Base-by-base conservation (phyloP, 441 rosid species). In the Iberis amara region DNA sequence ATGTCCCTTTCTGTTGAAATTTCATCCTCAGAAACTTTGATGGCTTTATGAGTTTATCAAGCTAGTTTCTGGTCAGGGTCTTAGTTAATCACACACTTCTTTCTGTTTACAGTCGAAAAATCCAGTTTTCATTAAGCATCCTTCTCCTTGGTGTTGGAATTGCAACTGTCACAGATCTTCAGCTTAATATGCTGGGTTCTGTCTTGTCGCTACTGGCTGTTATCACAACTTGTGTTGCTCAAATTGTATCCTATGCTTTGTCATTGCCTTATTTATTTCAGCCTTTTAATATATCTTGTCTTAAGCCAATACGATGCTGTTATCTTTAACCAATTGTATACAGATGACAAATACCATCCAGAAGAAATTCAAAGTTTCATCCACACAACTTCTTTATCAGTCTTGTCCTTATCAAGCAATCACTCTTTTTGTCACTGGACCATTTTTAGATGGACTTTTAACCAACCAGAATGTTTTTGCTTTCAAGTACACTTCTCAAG, bases 311-410 rank as follows among this genome's bases (percentile, higher is more conserved):
- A 12, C n/a, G 0, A 31, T 28, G 31, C 44, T 55, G 61, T 46
- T 45, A 56, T 52, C 89, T 83, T 18, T 77, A 66, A 88, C 82
- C 66, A 53, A 42, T 18, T 18, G 41, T 15, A 47, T 26, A 64
- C 69, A 88, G 96, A 88, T 88, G 96, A 88, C 96, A 50, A 88
- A 88, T 69, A 88, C 94, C 23, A 88, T 85, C 76, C 96, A 88
- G 78, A 88, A 85, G 87, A 88, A 85, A 64, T 88, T 81, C 80
- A 88, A 82, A 65, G 96, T 88, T 43, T 88, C 96, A 47, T 88
- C 94, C 8, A 88, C 96, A 45, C 96, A 88, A 45, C 89, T 88
- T 64, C 71, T 88, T 48, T 85, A 88, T 64, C 96, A 88, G 74
- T 88, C 96, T 40, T 88, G 94, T 68, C 96, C 96, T 18, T 88